phyloP scores from a whole-genome alignment of 192 early-diverging fungal genomes.

The Diversispora epigaea region DNA sequence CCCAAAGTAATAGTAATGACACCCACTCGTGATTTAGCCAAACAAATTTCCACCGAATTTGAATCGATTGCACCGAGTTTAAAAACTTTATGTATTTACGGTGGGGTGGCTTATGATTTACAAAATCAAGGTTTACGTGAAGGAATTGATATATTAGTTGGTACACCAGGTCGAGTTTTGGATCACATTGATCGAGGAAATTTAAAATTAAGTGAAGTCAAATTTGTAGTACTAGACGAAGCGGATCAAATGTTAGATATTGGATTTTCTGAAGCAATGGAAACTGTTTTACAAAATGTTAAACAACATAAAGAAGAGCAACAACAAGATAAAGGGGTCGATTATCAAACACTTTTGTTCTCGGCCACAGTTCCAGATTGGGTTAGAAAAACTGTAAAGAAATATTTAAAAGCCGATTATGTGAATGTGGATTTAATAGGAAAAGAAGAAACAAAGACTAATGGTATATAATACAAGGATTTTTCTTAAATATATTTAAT shows the following conservation, averaged over 20 bases:
- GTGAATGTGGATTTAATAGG: conserved; percentile 82
- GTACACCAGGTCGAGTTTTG: conserved; percentile 79
- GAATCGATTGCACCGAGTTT: conserved; percentile 64
- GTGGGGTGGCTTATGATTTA: conserved; percentile 83
- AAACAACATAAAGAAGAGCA: conserved; percentile 70
- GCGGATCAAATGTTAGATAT: conserved; percentile 83
- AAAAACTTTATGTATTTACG: conserved; percentile 75
- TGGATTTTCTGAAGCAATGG: conserved; percentile 84
- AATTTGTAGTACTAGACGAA: conserved; percentile 73
- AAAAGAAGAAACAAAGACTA: conserved; percentile 84
- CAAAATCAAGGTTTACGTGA: conserved; percentile 77
- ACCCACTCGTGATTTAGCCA: conserved; percentile 87
- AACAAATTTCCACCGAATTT: conserved; percentile 84
- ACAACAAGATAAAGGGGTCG: conserved; percentile 36
- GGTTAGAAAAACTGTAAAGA: conserved; percentile 67
- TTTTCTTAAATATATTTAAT: too few relatives aligned
- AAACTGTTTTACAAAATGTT: conserved; percentile 70
- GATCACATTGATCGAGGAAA: conserved; percentile 84
- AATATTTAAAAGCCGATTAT: conserved; percentile 59
- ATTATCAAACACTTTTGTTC: conserved; percentile 79
- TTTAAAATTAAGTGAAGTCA: conserved; percentile 64
- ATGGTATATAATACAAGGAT: conserved; percentile 34
- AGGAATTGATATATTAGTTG: conserved; percentile 76
- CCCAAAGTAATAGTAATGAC: conserved; percentile 61
- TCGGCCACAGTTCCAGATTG: conserved; percentile 83